Conservation (phyloP, 2,329 filamentous ascomycete genomes). For the Exophiala sp. region DNA sequence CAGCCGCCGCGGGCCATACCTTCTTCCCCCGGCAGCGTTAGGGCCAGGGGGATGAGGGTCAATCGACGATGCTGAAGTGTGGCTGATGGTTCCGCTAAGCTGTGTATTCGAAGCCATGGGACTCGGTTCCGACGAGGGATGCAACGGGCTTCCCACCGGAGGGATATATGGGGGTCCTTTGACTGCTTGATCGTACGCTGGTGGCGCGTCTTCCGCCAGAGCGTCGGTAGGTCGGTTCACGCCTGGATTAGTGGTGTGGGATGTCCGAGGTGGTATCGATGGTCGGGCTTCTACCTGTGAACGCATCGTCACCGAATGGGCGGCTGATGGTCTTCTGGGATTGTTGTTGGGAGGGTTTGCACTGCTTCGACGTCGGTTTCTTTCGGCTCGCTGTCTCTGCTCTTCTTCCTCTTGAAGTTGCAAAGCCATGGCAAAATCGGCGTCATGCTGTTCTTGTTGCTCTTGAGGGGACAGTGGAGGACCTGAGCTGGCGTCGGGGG, state of each 20-base stretch:
- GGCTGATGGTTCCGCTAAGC: conserved; percentile 22
- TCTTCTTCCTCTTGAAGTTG: conserved; percentile 95
- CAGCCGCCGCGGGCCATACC: conserved; percentile 13
- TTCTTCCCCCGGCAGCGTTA: conserved; percentile 13
- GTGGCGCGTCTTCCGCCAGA: conserved; percentile 50
- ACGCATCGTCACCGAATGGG: conserved; percentile 15
- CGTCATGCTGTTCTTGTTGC: conserved; percentile 64
- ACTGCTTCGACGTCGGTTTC: conserved; percentile 18
- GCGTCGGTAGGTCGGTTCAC: conserved; percentile 31
- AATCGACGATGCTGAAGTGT: conserved; percentile 7
- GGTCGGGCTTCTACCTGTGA: conserved; percentile 36
- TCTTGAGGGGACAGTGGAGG: conserved; percentile 40
- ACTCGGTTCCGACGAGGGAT: conserved; percentile 30
- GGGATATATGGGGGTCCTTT: conserved; percentile 52
- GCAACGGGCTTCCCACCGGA: conserved; percentile 42
- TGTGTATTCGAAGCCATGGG: conserved; percentile 22
- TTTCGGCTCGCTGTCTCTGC: conserved; percentile 26
- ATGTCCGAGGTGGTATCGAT: conserved; percentile 41
- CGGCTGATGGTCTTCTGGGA: conserved; percentile 27
- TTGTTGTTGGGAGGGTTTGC: conserved; percentile 18
- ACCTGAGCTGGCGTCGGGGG: conserved; percentile 4
- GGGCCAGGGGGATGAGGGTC: conserved; percentile 22
- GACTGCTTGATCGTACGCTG: conserved; percentile 61
- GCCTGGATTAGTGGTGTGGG: conserved; percentile 24
- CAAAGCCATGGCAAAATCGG: conserved; percentile 75